A percentile compares a stretch with the other conserved stretches of the same genome.
These are phyloP conservation scores for Teratosphaeriaceae sp. DNA, from an alignment of 2,329 filamentous ascomycete genomes.

Conservation along the genomic window DNA sequence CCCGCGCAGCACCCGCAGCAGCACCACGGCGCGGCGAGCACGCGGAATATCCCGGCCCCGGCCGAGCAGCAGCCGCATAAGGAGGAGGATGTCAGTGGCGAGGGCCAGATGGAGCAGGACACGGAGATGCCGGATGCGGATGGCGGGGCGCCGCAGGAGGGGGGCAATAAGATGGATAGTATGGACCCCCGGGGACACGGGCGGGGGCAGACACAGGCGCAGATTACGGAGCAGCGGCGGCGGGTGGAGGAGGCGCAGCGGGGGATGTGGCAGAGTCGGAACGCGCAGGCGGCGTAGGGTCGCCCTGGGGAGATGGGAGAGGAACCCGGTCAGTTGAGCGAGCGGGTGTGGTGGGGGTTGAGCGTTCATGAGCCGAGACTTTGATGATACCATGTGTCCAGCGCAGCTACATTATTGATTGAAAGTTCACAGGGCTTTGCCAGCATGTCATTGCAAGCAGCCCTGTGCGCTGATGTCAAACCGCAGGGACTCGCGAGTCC, in stretches of 20 bases:
- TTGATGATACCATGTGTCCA: too few relatives aligned
- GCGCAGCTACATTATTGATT: too few relatives aligned
- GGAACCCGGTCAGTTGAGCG: not conserved
- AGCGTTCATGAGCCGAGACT: too few relatives aligned
- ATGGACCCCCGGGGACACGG: conserved; percentile 54
- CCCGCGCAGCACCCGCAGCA: too few relatives aligned
- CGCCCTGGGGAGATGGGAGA: not conserved
- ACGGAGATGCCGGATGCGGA: conserved; percentile 37
- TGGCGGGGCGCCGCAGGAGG: too few relatives aligned
- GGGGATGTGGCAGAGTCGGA: conserved; percentile 39
- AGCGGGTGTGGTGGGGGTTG: too few relatives aligned
- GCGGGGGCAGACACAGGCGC: conserved; percentile 55
- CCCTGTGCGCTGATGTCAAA: too few relatives aligned
- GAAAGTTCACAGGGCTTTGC: too few relatives aligned
- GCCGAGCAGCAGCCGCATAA: conserved; percentile 16
- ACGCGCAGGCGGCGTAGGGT: conserved; percentile 11
- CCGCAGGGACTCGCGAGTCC: too few relatives aligned
- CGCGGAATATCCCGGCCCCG: too few relatives aligned
- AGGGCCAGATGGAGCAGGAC: conserved; percentile 14
- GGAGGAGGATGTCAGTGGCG: conserved; percentile 17
- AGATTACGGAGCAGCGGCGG: conserved; percentile 55
- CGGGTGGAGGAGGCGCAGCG: conserved; percentile 53
- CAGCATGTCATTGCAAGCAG: too few relatives aligned
- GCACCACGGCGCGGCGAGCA: too few relatives aligned
- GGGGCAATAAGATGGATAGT: conserved; percentile 14